Conservation (phyloP, 768 basidiomycete species). For the Inosperma sp. region DNA sequence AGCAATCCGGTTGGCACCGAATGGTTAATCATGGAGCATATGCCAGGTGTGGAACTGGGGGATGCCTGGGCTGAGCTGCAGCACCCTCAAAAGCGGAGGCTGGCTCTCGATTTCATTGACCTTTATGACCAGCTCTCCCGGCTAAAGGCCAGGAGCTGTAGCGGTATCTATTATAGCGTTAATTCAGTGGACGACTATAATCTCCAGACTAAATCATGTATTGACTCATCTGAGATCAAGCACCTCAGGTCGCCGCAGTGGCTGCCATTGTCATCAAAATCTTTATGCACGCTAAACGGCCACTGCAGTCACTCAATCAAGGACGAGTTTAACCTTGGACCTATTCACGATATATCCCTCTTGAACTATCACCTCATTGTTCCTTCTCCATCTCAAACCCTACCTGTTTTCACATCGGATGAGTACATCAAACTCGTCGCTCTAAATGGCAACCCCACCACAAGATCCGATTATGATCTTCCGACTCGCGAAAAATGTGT, state of each 20-base stretch:
- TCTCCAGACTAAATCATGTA: not conserved
- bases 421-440: constrained; percentile 15
- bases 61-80: constrained; percentile 7
- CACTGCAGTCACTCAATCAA: constrained; percentile 9
- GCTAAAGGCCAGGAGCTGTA: constrained; percentile 10
- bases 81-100: constrained; percentile 7
- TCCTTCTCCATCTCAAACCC: constrained; percentile 12
- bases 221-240: constrained; percentile 2
- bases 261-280: constrained; percentile 8
- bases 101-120: constrained; percentile 11
- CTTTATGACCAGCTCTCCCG: constrained; percentile 9
- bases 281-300: not conserved
- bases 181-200: constrained; percentile 6
- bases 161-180: constrained; percentile 11
- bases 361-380: constrained; percentile 7
- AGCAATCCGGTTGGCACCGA: constrained; percentile 17
- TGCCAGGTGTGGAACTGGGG: constrained; percentile 13
- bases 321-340: constrained; percentile 10
- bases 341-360: constrained; percentile 9
- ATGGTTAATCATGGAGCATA: constrained; percentile 17
- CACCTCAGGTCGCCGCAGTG: constrained; percentile 7
- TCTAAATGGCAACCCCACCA: constrained; percentile 11
- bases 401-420: constrained; percentile 10
- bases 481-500: constrained; percentile 10
- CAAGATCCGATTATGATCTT: constrained; percentile 11